A percentile compares a stretch with the other conserved stretches of the same genome.
These are phyloP conservation scores for Scopulariopsis brevicaulis DNA, from an alignment of 2,329 filamentous ascomycete genomes.

Conservation along the genomic window DNA sequence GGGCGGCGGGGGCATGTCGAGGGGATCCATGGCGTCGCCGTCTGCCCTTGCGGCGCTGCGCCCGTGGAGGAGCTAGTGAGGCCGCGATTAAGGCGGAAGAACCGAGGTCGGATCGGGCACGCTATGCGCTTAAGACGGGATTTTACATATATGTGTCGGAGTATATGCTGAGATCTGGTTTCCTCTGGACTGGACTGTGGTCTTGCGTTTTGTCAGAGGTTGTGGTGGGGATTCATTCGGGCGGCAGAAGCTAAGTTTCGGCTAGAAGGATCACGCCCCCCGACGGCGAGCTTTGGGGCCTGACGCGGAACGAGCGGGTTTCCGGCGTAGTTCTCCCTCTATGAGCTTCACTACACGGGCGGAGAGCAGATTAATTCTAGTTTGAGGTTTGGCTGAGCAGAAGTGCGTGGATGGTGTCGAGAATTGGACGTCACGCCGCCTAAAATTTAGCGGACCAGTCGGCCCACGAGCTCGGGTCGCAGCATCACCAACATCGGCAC, in stretches of 20 bases:
- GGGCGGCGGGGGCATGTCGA: constrained; percentile 17
- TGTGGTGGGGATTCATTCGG: too few species aligned
- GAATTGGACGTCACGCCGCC: neutral
- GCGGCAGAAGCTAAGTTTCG: neutral
- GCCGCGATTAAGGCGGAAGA: neutral
- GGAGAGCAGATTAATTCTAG: neutral
- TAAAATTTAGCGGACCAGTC: neutral
- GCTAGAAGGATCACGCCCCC: neutral
- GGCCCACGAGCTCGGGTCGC: neutral
- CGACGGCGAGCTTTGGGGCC: neutral
- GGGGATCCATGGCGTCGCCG: constrained; percentile 10
- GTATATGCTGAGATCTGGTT: too few species aligned
- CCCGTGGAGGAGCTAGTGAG: neutral
- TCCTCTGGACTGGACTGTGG: too few species aligned
- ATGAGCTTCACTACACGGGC: neutral
- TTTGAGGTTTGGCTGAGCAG: neutral
- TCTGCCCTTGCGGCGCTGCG: neutral
- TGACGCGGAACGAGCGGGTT: neutral
- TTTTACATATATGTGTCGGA: neutral
- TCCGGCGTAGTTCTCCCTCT: neutral
- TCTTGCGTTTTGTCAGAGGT: too few species aligned
- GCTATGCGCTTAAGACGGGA: neutral
- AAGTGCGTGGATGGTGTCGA: neutral
- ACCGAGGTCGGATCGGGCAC: neutral
- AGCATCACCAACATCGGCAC: neutral